Evolutionary conservation across 1,139 yeast genomes (phyloP).

Genomic region (Debaryomyces sp.): DNA sequence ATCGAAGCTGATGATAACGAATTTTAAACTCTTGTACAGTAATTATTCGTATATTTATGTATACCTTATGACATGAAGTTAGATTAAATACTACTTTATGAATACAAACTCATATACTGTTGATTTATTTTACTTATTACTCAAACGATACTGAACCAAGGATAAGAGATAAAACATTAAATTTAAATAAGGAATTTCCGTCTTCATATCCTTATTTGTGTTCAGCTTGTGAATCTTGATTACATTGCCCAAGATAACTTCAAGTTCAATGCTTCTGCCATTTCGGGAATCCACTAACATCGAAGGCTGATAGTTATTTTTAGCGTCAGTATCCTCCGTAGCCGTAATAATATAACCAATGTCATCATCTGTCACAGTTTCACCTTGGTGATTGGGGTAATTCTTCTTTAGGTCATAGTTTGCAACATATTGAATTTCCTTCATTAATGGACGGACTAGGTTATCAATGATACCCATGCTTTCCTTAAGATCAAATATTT

Average conservation of each 20-base stretch:
- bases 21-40: background rate
- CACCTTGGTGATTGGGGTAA: conserved; percentile 14
- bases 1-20: background rate
- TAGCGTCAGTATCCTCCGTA: conserved; percentile 23
- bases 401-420: conserved; percentile 23
- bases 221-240: conserved; percentile 16
- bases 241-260: conserved; percentile 31
- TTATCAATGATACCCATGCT: conserved; percentile 18
- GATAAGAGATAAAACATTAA: conserved; percentile 39
- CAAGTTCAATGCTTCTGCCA: conserved; percentile 34
- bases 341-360: conserved; percentile 18
- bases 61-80: background rate
- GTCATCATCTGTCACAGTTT: conserved; percentile 18
- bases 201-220: conserved; percentile 14
- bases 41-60: background rate
- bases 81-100: background rate
- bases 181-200: conserved; percentile 23
- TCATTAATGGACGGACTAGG: conserved; percentile 26
- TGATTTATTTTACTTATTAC: background rate
- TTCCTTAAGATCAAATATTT: conserved; percentile 19
- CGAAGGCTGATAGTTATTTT: conserved; percentile 30
- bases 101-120: background rate
- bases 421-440: conserved; percentile 25
- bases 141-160: conserved; percentile 30
- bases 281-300: conserved; percentile 39